phyloP scores from a whole-genome alignment of 441 rosid genomes.

The Capsella rubella region DNA sequence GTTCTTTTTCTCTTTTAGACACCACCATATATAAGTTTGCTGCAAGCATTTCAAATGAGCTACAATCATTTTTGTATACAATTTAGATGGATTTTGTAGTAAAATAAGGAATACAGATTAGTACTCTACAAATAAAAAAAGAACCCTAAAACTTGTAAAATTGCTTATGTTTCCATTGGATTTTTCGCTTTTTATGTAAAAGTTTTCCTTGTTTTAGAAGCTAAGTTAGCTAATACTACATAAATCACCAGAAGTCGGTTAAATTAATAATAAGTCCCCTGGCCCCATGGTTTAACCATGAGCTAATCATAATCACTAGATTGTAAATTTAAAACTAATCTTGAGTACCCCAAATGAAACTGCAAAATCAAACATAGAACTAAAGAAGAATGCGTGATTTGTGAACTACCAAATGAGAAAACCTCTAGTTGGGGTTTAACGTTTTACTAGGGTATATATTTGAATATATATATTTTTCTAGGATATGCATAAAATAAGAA shows the following conservation, averaged over 20 bases:
- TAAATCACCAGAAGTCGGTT: slow-evolving; percentile 33
- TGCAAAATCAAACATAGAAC: background rate
- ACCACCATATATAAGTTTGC: background rate
- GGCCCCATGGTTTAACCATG: slow-evolving; percentile 36
- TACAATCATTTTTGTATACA: background rate
- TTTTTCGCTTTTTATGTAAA: background rate
- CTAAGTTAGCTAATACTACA: slow-evolving; percentile 25
- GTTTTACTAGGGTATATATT: background rate
- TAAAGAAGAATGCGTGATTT: background rate
- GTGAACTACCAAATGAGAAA: slow-evolving; percentile 17
- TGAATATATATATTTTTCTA: background rate
- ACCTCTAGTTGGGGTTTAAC: background rate
- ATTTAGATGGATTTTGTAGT: background rate
- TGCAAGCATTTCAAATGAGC: background rate
- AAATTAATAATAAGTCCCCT: slow-evolving; percentile 17
- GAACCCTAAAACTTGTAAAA: background rate
- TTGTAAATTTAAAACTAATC: slow-evolving; percentile 8
- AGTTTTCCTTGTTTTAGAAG: slow-evolving; percentile 37
- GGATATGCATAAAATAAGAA: background rate
- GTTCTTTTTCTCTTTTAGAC: background rate
- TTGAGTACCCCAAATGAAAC: slow-evolving; percentile 1
- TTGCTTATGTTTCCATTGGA: background rate
- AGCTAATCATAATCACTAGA: slow-evolving; percentile 13
- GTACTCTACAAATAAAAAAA: background rate
- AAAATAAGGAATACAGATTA: background rate